These are phyloP conservation scores for Colletotrichum sp. DNA, from an alignment of 2,329 filamentous ascomycete species.

Conservation along the genomic window DNA sequence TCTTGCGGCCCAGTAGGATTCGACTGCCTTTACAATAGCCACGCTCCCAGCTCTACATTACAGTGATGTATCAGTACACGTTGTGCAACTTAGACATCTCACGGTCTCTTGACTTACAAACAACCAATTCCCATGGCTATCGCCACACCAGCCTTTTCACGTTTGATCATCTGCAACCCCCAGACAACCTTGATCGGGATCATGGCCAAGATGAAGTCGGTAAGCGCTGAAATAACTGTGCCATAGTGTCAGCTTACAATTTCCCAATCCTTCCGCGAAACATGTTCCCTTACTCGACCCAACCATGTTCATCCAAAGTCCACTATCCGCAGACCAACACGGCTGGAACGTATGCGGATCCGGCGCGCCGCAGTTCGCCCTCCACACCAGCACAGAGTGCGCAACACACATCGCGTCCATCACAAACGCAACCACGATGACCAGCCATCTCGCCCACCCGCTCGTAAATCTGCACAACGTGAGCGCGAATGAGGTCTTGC, in stretches of 20 bases:
- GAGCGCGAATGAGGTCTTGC: slow-evolving; percentile 40
- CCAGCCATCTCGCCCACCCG: slow-evolving; percentile 42
- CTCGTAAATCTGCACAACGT: slow-evolving; percentile 46
- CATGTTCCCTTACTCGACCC: background rate
- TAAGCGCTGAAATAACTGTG: slow-evolving; percentile 2
- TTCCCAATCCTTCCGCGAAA: background rate
- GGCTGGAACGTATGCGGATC: background rate
- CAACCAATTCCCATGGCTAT: slow-evolving; percentile 25
- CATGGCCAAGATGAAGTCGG: slow-evolving; percentile 31
- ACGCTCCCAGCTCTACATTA: background rate
- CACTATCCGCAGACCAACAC: background rate
- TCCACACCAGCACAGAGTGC: background rate
- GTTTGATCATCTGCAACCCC: slow-evolving; percentile 31
- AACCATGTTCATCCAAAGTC: background rate
- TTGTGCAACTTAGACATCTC: too few species aligned
- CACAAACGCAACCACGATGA: slow-evolving; percentile 23
- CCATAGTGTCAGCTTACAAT: background rate
- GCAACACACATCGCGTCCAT: background rate
- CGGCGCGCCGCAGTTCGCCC: background rate
- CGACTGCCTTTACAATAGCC: background rate
- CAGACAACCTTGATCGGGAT: slow-evolving; percentile 33
- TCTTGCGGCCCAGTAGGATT: background rate
- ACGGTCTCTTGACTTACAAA: slow-evolving; percentile 20
- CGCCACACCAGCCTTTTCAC: slow-evolving; percentile 31
- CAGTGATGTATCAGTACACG: background rate